Evolutionary conservation across 2,329 filamentous ascomycete species (phyloP), one percentile per base, ranked within the genome.

Genomic region (Ambrosiella beaveri): DNA sequence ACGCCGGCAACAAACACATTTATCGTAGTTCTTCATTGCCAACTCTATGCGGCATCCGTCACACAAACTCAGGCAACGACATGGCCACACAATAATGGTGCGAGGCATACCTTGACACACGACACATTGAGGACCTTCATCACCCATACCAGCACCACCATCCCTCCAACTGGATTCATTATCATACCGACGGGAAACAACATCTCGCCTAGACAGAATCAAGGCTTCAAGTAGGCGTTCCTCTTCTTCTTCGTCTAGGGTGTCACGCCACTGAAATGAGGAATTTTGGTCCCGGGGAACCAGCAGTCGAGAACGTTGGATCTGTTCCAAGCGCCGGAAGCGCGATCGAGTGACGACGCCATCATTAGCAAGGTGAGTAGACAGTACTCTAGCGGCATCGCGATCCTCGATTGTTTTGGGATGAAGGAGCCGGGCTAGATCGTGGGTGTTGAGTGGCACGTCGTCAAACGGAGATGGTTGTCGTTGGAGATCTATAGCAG

Each of bases 21-120:
- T 94, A 63, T 90, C 88, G 68, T 95, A 97, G 68, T 97, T 97
- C 68, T 96, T 94, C 82, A 95, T 90, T 2, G 93, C 93, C 62
- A 97, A 75, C 49, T 88, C 91, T 40, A 97, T 86, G 38, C 93
- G 78, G 67, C 93, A 97, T 64, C 97, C 93, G 68, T 98, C 93
- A 67, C 93, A 97, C 11, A 97, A 76, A 64, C 88, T 91, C 59
- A 98, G 76, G 67, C 93, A 98, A 1, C 93, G 86, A 68, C 93
- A 98, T 0, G 93, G 93, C 93, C 93, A 97, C 1, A 95, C 85
- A 57, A 98, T 86, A 61, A 97, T 86, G 7, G 87, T 94, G 15
- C 93, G 78, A 2, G 89, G 82, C n/a, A 80, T 78, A 57, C 82
- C 82, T 68, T 97, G 91, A 67, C 93, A 98, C 3, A 98, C 88